Evolutionary conservation across 2,329 filamentous ascomycete species (phyloP), one percentile per base, ranked within the genome.

Genomic region (Colletotrichum orbiculare): DNA sequence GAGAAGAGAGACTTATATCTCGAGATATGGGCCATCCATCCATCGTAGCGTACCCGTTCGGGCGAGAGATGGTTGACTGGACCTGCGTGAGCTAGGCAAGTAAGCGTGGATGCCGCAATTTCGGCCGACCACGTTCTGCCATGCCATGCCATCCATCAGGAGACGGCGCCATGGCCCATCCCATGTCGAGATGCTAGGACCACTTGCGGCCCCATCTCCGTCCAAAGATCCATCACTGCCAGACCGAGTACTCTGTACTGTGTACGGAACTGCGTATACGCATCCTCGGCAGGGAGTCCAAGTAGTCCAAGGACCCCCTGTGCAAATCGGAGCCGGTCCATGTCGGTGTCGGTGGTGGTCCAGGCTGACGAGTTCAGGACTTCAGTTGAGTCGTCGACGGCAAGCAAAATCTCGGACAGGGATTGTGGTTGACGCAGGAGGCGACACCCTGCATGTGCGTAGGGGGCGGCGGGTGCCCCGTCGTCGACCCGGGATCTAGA

Each of bases 1-100:
- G 60, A 63, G 33, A 39, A 49, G 63, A 39, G 53, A 37, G 12
- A 41, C 60, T 66, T 66, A 66, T 66, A 66, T 64, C 64, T 60
- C 60, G 60, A 66, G 53, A 57, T 53, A 53, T 46, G 8, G 17
- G 12, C 39, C 47, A 63, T 41, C 34, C 34, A 15, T 47, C 34
- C 7, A 35, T 50, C 47, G 55, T 50, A 46, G 42, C 34, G 48
- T 53, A 12, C 25, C 43, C 58, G 53, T 43, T 34, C 25, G 25
- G 25, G 25, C 25, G 25, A 25, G 25, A 25, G 25, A 25, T 25
- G 25, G 25, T 25, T 25, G 25, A 25, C 25, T 25, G 25, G 10
- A 50, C 46, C 49, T 54, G 37, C 33, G 62, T 57, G 42, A 59
- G 43, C 56, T 46, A 17, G 42, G 57, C 52, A 25, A 4, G 52